Base-by-base conservation (phyloP, 352 stramenopile genomes). In the Globisporangium alternatum region DNA sequence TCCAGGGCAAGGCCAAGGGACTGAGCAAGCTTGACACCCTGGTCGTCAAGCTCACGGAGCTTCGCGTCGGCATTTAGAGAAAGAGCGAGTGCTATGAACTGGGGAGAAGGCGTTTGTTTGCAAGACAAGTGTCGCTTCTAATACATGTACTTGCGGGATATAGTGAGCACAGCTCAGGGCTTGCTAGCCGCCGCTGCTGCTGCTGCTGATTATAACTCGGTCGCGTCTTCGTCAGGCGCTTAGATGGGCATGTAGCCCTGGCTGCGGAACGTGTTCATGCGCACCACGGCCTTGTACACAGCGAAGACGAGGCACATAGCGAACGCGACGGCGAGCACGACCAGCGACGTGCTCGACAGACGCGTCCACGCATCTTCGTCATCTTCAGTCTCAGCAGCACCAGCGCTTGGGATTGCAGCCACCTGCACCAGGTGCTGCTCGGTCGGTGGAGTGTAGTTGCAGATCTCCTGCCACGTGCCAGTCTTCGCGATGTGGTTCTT, bases 401-500 rank as follows among this genome's bases (percentile, higher is more conserved):
- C 17, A 21, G 17, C 43, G 17, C 13, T 22, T n/a, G 43, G 17
- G 19, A 5, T 48, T 17, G 43, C 19, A 48, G 43, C 55, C 9
- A 53, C 59, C 39, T 67, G 56, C 22, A 66, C 65, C 49, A 70
- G 51, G 8, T 72, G 57, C 49, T 70, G 68, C 5, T 66, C 30
- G 15, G 63, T 37, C 2, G 71, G 68, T 25, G 67, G 68, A 49
- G 82, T 58, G 69, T 92, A 95, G 60, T 86, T 77, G 65, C 86
- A 95, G 64, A 95, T 95, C 47, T 84, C 67, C 60, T 95, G 70
- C 86, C 86, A 95, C 39, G 82, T 91, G 33, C 84, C 86, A 1
- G 86, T 95, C 52, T 57, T 67, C 25, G 72, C 68, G 31, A 91
- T 77, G 73, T 95, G 86, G 48, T 55, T 76, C 41, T 60, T 72